These are phyloP conservation scores for Globisporangium rhizosaccharum DNA, from an alignment of 352 stramenopile genomes.

Conservation along the genomic window DNA sequence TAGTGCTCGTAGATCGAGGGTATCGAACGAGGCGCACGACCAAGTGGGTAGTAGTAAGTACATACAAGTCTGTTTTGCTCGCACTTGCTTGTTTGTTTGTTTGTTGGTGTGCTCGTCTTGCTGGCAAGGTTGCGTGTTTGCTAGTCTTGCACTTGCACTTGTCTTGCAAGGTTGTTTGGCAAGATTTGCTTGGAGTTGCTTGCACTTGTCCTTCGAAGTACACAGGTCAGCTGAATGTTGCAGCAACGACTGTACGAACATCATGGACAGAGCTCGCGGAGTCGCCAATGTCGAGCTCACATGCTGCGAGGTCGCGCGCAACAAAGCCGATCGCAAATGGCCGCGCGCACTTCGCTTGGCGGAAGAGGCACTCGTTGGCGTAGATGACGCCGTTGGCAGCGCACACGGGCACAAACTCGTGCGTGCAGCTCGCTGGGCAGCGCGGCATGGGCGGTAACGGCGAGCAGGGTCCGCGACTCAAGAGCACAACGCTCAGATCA, in stretches of 20 bases:
- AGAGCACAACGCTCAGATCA: slow-evolving; percentile 14
- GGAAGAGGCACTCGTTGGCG: slow-evolving; percentile 51
- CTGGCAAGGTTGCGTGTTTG: background rate
- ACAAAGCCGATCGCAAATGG: slow-evolving; percentile 10
- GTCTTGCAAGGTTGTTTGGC: background rate
- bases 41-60: too few relatives aligned
- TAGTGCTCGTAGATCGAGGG: too few relatives aligned
- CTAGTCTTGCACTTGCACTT: too few relatives aligned
- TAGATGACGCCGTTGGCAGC: slow-evolving; percentile 46
- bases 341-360: slow-evolving; percentile 37
- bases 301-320: slow-evolving; percentile 17
- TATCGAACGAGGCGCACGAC: too few relatives aligned
- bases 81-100: too few relatives aligned
- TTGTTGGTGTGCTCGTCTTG: background rate
- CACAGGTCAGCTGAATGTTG: slow-evolving; percentile 7
- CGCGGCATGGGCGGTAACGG: slow-evolving; percentile 8
- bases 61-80: too few relatives aligned
- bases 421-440: slow-evolving; percentile 32
- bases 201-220: background rate
- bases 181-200: background rate
- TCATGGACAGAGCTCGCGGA: slow-evolving; percentile 9
- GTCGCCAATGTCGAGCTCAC: slow-evolving; percentile 14
- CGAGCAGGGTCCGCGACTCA: slow-evolving; percentile 25
- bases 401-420: slow-evolving; percentile 39
- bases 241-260: slow-evolving; percentile 7